Evolutionary conservation across 73 alveolate genomes (phyloP).

Genomic region (Diophrys sp.): DNA sequence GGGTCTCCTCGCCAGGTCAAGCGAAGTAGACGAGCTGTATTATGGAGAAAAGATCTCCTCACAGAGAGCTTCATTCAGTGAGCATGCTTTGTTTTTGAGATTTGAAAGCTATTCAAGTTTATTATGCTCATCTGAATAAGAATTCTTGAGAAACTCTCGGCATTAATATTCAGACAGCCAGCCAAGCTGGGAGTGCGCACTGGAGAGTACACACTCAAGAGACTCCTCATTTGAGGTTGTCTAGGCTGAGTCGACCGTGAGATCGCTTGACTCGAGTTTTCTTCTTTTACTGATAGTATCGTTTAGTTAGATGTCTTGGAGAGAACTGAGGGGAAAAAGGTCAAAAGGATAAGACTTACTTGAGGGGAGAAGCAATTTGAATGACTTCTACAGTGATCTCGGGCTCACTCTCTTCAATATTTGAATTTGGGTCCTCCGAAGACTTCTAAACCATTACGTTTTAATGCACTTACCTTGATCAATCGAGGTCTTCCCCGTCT

Average conservation of each 20-base stretch:
- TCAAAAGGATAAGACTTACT: not conserved
- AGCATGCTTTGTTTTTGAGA: no score
- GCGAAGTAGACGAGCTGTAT: no score
- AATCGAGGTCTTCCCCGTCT: not conserved
- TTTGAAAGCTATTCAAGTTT: no score
- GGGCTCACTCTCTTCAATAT: not conserved
- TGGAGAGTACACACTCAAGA: no score
- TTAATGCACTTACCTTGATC: not conserved
- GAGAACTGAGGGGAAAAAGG: not conserved
- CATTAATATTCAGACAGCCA: no score
- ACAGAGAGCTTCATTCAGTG: no score
- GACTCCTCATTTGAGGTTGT: not conserved
- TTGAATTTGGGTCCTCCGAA: not conserved
- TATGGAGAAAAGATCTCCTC: no score
- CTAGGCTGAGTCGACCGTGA: not conserved
- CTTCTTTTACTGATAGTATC: not conserved
- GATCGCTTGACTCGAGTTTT: not conserved
- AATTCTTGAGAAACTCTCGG: no score
- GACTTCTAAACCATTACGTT: not conserved
- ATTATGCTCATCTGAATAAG: no score
- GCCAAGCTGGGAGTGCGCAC: no score
- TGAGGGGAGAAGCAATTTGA: not conserved
- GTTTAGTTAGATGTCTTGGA: not conserved
- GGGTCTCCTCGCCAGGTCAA: no score
- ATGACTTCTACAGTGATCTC: not conserved